Conservation (phyloP, 176 grass and related monocot genomes). For the Metroxylon sagu region DNA sequence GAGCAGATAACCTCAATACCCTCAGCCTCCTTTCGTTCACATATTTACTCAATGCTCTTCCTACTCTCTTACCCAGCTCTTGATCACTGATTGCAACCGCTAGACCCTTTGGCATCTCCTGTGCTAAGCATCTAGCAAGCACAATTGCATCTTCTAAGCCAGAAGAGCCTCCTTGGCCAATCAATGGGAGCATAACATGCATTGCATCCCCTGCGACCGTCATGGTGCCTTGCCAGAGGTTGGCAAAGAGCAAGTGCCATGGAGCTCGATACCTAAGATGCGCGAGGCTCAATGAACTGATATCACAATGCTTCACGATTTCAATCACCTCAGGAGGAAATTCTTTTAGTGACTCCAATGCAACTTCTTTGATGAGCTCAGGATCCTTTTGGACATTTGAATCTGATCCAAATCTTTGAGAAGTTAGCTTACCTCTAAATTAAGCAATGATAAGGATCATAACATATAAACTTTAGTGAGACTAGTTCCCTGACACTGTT, state of each 20-base stretch:
- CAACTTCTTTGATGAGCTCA: slow-evolving; percentile 1
- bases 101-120: background rate
- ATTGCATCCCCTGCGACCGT: slow-evolving; percentile 44
- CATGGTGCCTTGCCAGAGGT: slow-evolving; percentile 24
- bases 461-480: too few relatives aligned
- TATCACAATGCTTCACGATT: slow-evolving; percentile 22
- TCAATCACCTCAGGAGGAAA: slow-evolving; percentile 19
- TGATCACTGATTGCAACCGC: background rate
- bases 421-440: background rate
- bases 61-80: slow-evolving; percentile 8
- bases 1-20: slow-evolving; percentile 16
- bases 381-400: background rate
- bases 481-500: too few relatives aligned
- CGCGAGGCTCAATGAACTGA: slow-evolving; percentile 11
- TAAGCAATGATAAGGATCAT: too few relatives aligned
- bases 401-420: background rate
- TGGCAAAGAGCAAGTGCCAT: slow-evolving; percentile 19
- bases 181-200: slow-evolving; percentile 43
- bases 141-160: slow-evolving; percentile 38
- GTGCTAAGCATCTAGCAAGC: slow-evolving; percentile 26
- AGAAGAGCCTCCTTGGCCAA: slow-evolving; percentile 41
- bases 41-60: slow-evolving; percentile 15
- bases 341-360: slow-evolving; percentile 7
- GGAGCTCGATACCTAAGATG: slow-evolving; percentile 23
- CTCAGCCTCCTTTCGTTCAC: slow-evolving; percentile 29